Conservation (phyloP, 441 rosid genomes). For the Populus hybrid region DNA sequence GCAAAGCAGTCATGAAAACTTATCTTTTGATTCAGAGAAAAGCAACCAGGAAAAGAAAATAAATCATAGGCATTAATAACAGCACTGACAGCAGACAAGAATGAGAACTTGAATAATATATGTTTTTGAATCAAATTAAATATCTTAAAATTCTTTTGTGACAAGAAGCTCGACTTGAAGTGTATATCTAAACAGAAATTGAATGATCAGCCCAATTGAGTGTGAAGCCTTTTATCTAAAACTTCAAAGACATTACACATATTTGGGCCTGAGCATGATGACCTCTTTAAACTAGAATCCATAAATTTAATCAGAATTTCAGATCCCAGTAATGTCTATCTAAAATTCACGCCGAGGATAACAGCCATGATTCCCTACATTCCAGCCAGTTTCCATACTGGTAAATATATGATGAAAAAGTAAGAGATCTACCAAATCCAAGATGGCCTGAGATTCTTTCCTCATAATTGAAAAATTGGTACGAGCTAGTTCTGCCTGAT, state of each 20-base stretch:
- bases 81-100: background rate
- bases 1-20: background rate
- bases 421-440: constrained; percentile 69
- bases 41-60: background rate
- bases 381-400: background rate
- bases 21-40: background rate
- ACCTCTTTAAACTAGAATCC: background rate
- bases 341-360: background rate
- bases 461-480: constrained; percentile 79
- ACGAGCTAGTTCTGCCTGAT: constrained; percentile 83
- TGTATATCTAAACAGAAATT: background rate
- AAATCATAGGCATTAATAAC: background rate
- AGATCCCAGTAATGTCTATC: background rate
- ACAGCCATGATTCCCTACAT: background rate
- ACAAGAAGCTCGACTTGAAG: background rate
- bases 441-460: constrained; percentile 87
- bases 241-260: background rate
- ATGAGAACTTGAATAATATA: background rate
- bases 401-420: background rate
- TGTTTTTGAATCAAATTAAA: too few relatives aligned
- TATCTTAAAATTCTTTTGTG: too few relatives aligned
- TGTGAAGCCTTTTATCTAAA: background rate
- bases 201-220: background rate
- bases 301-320: constrained; percentile 5
- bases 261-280: background rate